A percentile compares a stretch with the other conserved stretches of the same genome.
Evolutionary conservation across 2,329 filamentous ascomycete species (phyloP).

Genomic region (Phoma sp.): DNA sequence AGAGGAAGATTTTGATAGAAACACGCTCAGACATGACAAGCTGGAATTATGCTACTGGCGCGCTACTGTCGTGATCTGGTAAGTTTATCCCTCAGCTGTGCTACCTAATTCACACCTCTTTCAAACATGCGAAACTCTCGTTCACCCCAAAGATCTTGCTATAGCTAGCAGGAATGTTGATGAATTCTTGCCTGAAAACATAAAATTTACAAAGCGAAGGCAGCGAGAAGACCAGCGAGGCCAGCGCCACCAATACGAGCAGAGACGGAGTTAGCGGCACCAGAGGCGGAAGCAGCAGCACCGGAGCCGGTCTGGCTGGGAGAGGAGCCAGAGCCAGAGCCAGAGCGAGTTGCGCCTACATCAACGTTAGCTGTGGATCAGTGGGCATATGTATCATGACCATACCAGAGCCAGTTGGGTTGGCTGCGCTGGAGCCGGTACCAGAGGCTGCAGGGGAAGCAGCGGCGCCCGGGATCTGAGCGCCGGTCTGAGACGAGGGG

Average conservation of each 20-base stretch:
- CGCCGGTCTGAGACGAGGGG: constrained; percentile 48
- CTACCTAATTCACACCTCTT: not conserved
- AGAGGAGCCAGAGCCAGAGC: constrained; percentile 8
- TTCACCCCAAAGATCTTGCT: constrained; percentile 16
- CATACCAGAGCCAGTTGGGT: constrained; percentile 25
- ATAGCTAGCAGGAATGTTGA: not conserved
- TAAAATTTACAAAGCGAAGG: constrained; percentile 46
- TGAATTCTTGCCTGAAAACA: not conserved
- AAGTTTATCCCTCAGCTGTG: constrained; percentile 10
- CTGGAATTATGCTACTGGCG: not conserved
- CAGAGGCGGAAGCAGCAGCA: constrained; percentile 29
- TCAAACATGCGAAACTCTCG: constrained; percentile 2
- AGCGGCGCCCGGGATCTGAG: constrained; percentile 21
- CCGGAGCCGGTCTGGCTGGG: constrained; percentile 30
- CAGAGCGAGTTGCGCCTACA: constrained; percentile 2
- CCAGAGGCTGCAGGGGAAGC: constrained; percentile 26
- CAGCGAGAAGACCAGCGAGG: constrained; percentile 45
- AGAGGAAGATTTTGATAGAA: not conserved
- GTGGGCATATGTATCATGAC: not conserved
- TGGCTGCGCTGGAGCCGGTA: constrained; percentile 13
- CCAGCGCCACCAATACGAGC: constrained; percentile 43
- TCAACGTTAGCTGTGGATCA: not conserved
- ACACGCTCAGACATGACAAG: not conserved
- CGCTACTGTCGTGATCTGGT: not conserved
- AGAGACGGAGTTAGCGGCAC: constrained; percentile 38